Evolutionary conservation across 2,329 filamentous ascomycete genomes (phyloP).

Genomic region (Coleophoma cylindrospora): DNA sequence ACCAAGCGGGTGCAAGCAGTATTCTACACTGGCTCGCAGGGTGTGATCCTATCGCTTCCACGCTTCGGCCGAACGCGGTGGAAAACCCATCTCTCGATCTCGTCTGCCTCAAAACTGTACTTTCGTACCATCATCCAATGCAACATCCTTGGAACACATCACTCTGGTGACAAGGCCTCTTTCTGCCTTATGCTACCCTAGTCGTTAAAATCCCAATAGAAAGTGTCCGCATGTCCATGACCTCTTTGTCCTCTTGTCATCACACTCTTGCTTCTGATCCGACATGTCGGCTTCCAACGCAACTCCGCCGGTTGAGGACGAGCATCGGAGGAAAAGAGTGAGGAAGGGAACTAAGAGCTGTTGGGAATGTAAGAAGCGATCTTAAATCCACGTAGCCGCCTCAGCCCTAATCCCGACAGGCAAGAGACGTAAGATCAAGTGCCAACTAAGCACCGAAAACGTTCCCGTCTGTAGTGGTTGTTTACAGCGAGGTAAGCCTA

Average conservation of each 20-base stretch:
- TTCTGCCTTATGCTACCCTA: background rate
- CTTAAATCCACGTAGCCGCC: background rate
- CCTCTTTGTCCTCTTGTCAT: background rate
- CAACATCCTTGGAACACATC: too few species aligned
- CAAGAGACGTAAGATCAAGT: constrained; percentile 44
- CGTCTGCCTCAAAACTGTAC: too few species aligned
- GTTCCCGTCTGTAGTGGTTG: constrained; percentile 41
- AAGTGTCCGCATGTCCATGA: too few species aligned
- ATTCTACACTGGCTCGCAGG: too few species aligned
- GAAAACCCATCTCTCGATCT: too few species aligned
- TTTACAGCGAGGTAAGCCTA: constrained; percentile 27
- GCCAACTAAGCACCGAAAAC: constrained; percentile 34
- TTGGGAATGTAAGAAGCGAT: constrained; percentile 47
- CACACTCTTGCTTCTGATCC: background rate
- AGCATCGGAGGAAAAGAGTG: constrained; percentile 22
- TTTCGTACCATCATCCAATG: too few species aligned
- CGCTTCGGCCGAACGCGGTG: too few species aligned
- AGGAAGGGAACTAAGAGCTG: constrained; percentile 51
- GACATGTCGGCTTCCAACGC: background rate
- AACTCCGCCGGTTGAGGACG: constrained; percentile 10
- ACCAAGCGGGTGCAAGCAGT: too few species aligned
- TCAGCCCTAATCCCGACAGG: constrained; percentile 7
- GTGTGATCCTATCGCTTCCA: too few species aligned
- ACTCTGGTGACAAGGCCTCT: too few species aligned
- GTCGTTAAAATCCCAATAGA: background rate